A percentile compares a stretch with the other conserved stretches of the same genome.
phyloP scores from a whole-genome alignment of 2,329 filamentous ascomycete genomes.

The Periglandula ipomoeae region DNA sequence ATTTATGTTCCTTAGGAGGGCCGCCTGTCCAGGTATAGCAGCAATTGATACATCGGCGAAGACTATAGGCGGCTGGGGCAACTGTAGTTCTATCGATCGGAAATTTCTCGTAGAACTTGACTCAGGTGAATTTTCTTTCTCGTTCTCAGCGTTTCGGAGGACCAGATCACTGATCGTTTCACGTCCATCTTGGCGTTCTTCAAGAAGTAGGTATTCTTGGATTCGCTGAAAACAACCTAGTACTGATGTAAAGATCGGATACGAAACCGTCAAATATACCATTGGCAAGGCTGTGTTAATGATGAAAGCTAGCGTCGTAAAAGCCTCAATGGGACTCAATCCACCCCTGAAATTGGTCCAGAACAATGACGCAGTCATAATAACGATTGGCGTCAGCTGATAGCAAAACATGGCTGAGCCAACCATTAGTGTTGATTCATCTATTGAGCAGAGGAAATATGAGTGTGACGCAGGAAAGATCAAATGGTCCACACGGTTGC shows the following conservation, averaged over 20 bases:
- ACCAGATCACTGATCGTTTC: constrained; percentile 29
- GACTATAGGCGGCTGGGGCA: constrained; percentile 3
- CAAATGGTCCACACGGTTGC: too few relatives aligned
- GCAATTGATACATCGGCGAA: constrained; percentile 32
- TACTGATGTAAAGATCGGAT: constrained; percentile 3
- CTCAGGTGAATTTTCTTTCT: constrained; percentile 22
- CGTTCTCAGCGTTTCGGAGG: constrained; percentile 19
- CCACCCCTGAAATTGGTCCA: constrained; percentile 8
- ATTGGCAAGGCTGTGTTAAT: constrained; percentile 7
- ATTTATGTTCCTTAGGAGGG: constrained; percentile 13
- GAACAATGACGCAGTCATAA: constrained; percentile 8
- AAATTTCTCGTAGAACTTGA: too few relatives aligned
- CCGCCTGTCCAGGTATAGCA: constrained; percentile 24
- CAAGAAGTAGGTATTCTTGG: constrained; percentile 9
- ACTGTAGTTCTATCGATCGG: not conserved
- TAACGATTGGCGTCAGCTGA: constrained; percentile 8
- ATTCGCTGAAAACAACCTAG: constrained; percentile 11
- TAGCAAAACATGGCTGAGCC: not conserved
- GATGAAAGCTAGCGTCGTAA: constrained; percentile 10
- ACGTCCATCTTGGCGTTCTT: constrained; percentile 1
- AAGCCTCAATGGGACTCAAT: constrained; percentile 6
- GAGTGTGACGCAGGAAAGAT: too few relatives aligned
- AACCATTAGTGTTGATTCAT: not conserved
- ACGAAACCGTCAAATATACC: constrained; percentile 2
- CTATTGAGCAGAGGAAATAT: too few relatives aligned